Evolutionary conservation across 2,329 filamentous ascomycete species (phyloP).

Genomic region (Stylonectria norvegica): DNA sequence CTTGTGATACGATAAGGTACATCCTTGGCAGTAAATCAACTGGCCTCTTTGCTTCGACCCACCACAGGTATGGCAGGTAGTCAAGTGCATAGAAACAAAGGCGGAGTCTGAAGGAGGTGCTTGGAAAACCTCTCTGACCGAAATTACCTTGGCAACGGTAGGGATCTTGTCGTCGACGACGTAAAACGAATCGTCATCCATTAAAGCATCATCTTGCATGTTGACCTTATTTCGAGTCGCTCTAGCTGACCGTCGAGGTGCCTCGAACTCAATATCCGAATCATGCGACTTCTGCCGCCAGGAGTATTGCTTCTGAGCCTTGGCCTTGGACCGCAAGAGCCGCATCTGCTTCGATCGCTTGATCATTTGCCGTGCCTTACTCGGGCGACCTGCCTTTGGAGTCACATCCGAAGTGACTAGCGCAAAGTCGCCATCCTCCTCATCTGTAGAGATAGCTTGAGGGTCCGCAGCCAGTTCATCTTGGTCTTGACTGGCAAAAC

Average conservation of each 20-base stretch:
- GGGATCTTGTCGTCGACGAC: constrained; percentile 44
- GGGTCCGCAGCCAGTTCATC: constrained; percentile 34
- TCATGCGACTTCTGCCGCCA: constrained; percentile 27
- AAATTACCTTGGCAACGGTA: constrained; percentile 52
- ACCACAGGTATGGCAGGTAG: constrained; percentile 68
- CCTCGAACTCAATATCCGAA: constrained; percentile 53
- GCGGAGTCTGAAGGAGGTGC: constrained; percentile 55
- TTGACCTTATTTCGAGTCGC: constrained; percentile 41
- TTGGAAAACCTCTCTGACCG: constrained; percentile 72
- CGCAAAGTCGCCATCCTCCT: constrained; percentile 34
- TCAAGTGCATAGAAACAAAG: constrained; percentile 69
- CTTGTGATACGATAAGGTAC: constrained; percentile 79
- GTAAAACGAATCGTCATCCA: constrained; percentile 58
- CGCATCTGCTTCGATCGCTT: constrained; percentile 21
- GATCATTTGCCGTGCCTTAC: constrained; percentile 18
- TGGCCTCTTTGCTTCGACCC: constrained; percentile 51
- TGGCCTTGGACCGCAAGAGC: constrained; percentile 12
- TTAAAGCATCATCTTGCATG: constrained; percentile 51
- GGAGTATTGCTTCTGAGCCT: constrained; percentile 1
- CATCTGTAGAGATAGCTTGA: constrained; percentile 26
- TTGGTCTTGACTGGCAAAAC: constrained; percentile 20
- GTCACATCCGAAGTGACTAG: constrained; percentile 38
- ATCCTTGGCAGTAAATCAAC: constrained; percentile 88
- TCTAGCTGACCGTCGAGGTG: constrained; percentile 47
- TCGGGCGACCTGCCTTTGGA: constrained; percentile 21